Percentiles rank a stretch among this genome's conserved stretches.
These are phyloP conservation scores for Aspergillus melleus DNA, from an alignment of 2,329 filamentous ascomycete genomes.

Conservation along the genomic window DNA sequence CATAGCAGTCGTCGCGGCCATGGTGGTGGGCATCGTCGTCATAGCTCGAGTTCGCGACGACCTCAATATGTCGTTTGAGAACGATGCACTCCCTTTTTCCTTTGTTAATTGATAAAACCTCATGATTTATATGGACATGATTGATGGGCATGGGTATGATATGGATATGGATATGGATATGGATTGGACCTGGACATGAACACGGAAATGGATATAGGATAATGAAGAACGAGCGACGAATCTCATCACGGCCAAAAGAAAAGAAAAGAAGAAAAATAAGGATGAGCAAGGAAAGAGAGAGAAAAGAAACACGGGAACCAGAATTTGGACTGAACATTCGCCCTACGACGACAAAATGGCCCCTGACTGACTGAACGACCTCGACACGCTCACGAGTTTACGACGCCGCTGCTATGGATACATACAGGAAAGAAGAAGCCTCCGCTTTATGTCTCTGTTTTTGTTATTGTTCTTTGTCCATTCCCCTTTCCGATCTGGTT, in stretches of 20 bases:
- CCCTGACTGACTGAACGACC: too few species aligned
- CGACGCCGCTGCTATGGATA: neutral
- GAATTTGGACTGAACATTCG: neutral
- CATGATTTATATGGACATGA: slow-evolving; percentile 8
- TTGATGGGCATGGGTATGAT: neutral
- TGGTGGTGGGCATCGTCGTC: slow-evolving; percentile 24
- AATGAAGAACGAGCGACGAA: neutral
- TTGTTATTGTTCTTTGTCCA: neutral
- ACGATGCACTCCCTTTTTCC: neutral
- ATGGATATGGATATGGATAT: neutral
- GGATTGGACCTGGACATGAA: too few species aligned
- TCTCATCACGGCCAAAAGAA: neutral
- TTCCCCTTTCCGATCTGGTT: neutral
- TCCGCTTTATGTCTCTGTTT: neutral
- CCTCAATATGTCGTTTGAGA: slow-evolving; percentile 32
- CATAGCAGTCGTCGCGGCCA: slow-evolving; percentile 39
- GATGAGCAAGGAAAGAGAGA: neutral
- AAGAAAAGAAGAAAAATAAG: neutral
- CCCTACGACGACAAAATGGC: neutral
- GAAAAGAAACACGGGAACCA: neutral
- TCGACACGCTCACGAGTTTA: neutral
- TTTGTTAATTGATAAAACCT: neutral
- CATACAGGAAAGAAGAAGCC: neutral
- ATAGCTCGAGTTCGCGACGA: slow-evolving; percentile 30
- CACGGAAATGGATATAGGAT: slow-evolving; percentile 3